Evolutionary conservation across 768 basidiomycete species (phyloP).

Genomic region (Boletus barrowsii): DNA sequence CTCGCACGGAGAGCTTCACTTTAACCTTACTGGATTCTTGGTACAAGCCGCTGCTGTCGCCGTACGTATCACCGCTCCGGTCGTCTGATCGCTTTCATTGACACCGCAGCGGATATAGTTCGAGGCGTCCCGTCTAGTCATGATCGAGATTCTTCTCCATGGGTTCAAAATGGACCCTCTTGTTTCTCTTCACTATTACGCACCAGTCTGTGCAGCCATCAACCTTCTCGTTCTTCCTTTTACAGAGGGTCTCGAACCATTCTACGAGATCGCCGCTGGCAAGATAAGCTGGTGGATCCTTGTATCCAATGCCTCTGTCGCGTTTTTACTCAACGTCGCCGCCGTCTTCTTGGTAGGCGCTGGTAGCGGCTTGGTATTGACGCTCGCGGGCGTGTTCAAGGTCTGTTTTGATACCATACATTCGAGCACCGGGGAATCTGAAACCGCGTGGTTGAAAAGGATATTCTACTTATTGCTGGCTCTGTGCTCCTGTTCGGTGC

Average conservation of each 20-base stretch:
- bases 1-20: constrained; percentile 83
- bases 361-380: constrained; percentile 84
- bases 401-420: constrained; percentile 33
- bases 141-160: constrained; percentile 93
- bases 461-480: constrained; percentile 90
- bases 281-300: constrained; percentile 68
- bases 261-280: constrained; percentile 56
- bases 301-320: constrained; percentile 79
- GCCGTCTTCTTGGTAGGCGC: constrained; percentile 93
- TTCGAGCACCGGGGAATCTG: neutral
- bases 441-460: constrained; percentile 42
- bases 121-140: constrained; percentile 90
- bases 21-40: constrained; percentile 84
- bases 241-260: constrained; percentile 88
- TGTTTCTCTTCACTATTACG: constrained; percentile 93
- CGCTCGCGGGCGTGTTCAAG: constrained; percentile 93
- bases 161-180: constrained; percentile 98
- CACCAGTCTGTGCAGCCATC: constrained; percentile 90
- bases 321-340: constrained; percentile 88
- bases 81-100: neutral
- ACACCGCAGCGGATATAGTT: constrained; percentile 48
- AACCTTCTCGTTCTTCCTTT: constrained; percentile 85
- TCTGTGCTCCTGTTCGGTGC: constrained; percentile 85
- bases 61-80: constrained; percentile 35
- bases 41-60: constrained; percentile 83